These are phyloP conservation scores for Heterotrichella gracilis DNA, from an alignment of 352 stramenopile genomes.

Conservation along the genomic window DNA sequence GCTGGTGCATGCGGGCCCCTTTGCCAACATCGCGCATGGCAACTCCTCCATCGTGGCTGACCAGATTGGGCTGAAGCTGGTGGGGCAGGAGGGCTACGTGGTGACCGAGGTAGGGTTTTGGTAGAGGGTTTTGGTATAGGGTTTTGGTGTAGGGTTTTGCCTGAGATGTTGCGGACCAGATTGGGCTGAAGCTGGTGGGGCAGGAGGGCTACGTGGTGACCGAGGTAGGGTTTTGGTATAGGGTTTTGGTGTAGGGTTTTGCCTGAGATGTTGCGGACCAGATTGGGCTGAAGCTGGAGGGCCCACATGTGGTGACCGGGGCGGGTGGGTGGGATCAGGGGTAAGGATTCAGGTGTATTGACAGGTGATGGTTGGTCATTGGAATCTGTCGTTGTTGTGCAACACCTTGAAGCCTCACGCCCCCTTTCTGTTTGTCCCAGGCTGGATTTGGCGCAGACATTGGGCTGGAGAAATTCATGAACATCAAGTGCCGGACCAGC, in stretches of 20 bases:
- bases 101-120: too few species aligned
- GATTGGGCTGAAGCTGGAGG: constrained; percentile 64
- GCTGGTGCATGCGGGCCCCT: constrained; percentile 84
- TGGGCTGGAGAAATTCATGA: constrained; percentile 87
- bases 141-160: too few species aligned
- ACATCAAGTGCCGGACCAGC: constrained; percentile 84
- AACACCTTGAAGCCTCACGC: too few species aligned
- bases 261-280: too few species aligned
- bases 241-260: too few species aligned
- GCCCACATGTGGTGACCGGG: constrained; percentile 69
- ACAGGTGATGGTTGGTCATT: too few species aligned
- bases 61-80: constrained; percentile 65
- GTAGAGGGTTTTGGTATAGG: too few species aligned
- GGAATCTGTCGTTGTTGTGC: too few species aligned
- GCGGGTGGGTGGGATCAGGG: constrained; percentile 76
- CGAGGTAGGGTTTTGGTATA: constrained; percentile 75
- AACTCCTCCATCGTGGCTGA: constrained; percentile 86
- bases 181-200: constrained; percentile 65
- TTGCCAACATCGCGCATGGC: constrained; percentile 83
- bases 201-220: constrained; percentile 73
- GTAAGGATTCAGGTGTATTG: too few species aligned
- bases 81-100: constrained; percentile 60
- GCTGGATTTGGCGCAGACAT: constrained; percentile 87
- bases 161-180: constrained; percentile 73
- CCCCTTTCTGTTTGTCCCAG: too few species aligned